Evolutionary conservation across 305 asterid genomes (phyloP).

Genomic region (Fraxinus dipetala): DNA sequence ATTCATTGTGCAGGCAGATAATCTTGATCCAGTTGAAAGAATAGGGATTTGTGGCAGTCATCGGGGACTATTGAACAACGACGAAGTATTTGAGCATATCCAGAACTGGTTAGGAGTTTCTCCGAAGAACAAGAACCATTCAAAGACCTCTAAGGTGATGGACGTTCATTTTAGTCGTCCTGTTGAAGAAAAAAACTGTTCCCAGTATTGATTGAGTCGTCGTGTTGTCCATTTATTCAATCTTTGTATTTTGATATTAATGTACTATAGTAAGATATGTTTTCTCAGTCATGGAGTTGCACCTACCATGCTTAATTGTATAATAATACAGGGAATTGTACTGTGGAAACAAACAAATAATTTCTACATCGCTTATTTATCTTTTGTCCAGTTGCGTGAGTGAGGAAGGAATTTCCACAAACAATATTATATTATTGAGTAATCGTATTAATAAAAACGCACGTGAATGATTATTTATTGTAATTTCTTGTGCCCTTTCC

Average conservation of each 20-base stretch:
- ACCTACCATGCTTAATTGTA: not conserved
- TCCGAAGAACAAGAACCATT: constrained; percentile 27
- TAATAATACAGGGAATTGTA: not conserved
- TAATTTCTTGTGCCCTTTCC: not conserved
- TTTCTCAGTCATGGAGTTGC: not conserved
- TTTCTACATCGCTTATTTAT: not conserved
- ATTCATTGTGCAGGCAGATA: constrained; percentile 38
- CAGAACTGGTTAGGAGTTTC: constrained; percentile 43
- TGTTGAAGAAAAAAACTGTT: not conserved
- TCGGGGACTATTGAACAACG: constrained; percentile 37
- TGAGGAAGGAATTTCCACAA: not conserved
- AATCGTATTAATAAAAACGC: not conserved
- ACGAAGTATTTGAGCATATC: constrained; percentile 39
- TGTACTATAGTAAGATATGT: not conserved
- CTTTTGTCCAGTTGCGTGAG: not conserved
- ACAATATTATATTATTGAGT: not conserved
- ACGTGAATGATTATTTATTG: not conserved
- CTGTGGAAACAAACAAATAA: not conserved
- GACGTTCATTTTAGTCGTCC: constrained; percentile 22
- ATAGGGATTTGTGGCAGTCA: constrained; percentile 46
- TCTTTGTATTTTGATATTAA: not conserved
- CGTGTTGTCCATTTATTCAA: not conserved
- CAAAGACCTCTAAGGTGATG: constrained; percentile 37
- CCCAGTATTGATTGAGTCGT: not conserved
- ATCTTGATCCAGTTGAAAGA: constrained; percentile 50